Evolutionary conservation across 83 land plant species (phyloP).

Genomic region (Isoetes engelmannii): DNA sequence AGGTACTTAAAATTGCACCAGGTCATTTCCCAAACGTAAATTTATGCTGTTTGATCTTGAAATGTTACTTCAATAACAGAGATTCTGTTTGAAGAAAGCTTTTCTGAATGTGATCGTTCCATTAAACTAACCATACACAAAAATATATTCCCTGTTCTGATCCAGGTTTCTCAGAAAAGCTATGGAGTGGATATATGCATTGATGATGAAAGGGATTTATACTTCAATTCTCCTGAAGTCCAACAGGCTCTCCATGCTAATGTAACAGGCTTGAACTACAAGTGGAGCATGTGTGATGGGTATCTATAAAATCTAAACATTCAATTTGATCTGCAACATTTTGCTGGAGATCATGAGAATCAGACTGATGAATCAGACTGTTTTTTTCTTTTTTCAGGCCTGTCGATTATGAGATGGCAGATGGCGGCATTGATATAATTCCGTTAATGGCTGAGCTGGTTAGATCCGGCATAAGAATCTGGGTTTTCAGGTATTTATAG

Average conservation of each 20-base stretch:
- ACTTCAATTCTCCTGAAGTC: constrained; percentile 21
- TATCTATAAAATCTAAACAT: too few relatives aligned
- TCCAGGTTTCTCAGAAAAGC: constrained; percentile 18
- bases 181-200: constrained; percentile 30
- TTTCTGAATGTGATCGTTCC: not conserved
- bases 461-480: constrained; percentile 18
- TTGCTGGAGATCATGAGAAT: not conserved
- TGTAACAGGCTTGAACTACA: constrained; percentile 18
- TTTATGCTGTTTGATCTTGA: not conserved
- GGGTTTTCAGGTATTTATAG: constrained; percentile 33
- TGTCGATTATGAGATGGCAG: constrained; percentile 15
- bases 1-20: not conserved
- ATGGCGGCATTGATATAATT: constrained; percentile 25
- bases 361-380: too few relatives aligned
- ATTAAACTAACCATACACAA: not conserved
- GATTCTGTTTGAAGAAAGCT: not conserved
- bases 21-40: not conserved
- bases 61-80: not conserved
- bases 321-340: not conserved
- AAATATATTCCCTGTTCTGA: not conserved
- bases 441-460: constrained; percentile 15
- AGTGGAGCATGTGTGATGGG: constrained; percentile 30
- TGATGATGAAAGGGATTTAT: constrained; percentile 26
- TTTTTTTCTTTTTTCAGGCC: constrained; percentile 6
- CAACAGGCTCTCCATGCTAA: constrained; percentile 32